These are phyloP conservation scores for Nephelium lappaceum DNA, from an alignment of 345 rosid species.

Conservation along the genomic window DNA sequence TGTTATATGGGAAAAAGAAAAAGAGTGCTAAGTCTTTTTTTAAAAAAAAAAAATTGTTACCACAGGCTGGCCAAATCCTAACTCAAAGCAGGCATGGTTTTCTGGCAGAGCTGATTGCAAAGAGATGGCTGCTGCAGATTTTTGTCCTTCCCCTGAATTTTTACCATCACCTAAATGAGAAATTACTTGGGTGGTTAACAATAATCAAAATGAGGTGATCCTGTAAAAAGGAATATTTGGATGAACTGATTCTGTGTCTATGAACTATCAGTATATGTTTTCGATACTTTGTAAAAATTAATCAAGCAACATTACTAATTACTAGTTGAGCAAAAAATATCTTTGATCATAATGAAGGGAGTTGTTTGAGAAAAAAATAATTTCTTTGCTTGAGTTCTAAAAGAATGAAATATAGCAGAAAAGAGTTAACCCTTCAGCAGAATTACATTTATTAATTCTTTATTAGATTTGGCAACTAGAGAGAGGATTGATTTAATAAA, in stretches of 20 bases:
- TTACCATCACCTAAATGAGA: conserved; percentile 58
- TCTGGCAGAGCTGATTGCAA: conserved; percentile 56
- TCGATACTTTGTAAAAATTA: neutral
- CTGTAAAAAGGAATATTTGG: neutral
- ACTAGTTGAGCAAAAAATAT: neutral
- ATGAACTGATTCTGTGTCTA: neutral
- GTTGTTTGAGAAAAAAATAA: neutral
- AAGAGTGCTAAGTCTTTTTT: no score
- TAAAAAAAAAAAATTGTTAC: conserved; percentile 33
- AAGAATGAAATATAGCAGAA: neutral
- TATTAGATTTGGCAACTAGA: neutral
- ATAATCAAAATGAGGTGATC: conserved; percentile 1
- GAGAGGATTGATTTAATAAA: neutral
- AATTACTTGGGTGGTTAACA: conserved; percentile 17
- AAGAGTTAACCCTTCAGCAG: neutral
- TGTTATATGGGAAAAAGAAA: neutral
- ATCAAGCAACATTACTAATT: neutral
- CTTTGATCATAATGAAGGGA: neutral
- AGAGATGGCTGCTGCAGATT: conserved; percentile 51
- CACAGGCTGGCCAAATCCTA: conserved; percentile 72
- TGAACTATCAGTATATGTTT: neutral
- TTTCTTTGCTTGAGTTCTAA: neutral
- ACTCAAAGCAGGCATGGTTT: conserved; percentile 46
- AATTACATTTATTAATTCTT: neutral
- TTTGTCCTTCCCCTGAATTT: conserved; percentile 48